phyloP scores from a whole-genome alignment of 192 early-diverging fungal species.

The Lobulomyces angularis region DNA sequence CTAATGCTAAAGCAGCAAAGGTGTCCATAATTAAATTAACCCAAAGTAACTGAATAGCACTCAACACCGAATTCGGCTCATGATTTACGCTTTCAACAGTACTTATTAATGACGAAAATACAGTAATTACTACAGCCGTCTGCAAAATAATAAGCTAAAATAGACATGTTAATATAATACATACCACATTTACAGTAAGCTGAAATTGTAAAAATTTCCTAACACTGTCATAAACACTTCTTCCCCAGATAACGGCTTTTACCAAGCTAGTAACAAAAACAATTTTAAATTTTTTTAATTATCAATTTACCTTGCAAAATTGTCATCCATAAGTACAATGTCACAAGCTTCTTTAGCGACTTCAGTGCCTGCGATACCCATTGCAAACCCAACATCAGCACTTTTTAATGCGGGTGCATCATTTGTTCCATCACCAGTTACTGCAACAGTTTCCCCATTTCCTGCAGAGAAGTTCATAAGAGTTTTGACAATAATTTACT shows the following conservation, averaged over 20 bases:
- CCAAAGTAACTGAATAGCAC: conserved; percentile 86
- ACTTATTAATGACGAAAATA: too few species aligned
- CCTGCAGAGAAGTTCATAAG: conserved; percentile 61
- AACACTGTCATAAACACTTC: conserved; percentile 85
- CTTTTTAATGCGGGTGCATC: conserved; percentile 76
- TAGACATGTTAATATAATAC: too few species aligned
- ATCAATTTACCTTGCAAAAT: too few species aligned
- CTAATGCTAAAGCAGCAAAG: conserved; percentile 80
- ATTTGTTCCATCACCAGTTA: conserved; percentile 88
- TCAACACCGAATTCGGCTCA: conserved; percentile 66
- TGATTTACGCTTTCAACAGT: too few species aligned
- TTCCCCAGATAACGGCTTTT: conserved; percentile 89
- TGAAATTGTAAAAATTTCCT: conserved; percentile 97
- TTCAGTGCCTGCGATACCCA: conserved; percentile 92
- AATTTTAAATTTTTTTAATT: too few species aligned
- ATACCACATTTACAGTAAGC: conserved; percentile 77
- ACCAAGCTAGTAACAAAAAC: conserved; percentile 83
- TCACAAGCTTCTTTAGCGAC: conserved; percentile 93
- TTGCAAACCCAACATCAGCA: conserved; percentile 85
- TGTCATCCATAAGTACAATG: conserved; percentile 90
- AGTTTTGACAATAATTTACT: too few species aligned
- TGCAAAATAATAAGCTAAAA: too few species aligned
- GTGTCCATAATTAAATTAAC: conserved; percentile 95
- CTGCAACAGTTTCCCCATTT: conserved; percentile 81
- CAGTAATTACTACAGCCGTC: too few species aligned